These are phyloP conservation scores for Ophiostoma sp. DNA, from an alignment of 2,329 filamentous ascomycete species.

Conservation along the genomic window DNA sequence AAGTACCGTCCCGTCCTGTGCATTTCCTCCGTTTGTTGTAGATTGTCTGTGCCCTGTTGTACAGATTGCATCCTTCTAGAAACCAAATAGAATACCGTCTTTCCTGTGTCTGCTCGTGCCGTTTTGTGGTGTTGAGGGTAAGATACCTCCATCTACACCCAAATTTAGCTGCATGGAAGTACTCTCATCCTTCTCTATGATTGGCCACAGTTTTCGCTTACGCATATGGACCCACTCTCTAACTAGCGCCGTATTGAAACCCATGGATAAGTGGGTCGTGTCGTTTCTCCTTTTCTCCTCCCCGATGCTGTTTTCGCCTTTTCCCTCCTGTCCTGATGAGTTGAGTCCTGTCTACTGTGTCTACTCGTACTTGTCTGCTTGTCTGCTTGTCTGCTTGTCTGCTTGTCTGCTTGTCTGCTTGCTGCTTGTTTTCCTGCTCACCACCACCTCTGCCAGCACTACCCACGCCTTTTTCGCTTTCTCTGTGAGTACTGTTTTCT, in stretches of 20 bases:
- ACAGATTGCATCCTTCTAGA: background rate
- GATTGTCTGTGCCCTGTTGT: too few species aligned
- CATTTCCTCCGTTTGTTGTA: background rate
- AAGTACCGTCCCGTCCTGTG: background rate
- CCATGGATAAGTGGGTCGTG: background rate
- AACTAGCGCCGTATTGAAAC: constrained; percentile 24
- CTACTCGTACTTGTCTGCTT: background rate
- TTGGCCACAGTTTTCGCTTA: constrained; percentile 19
- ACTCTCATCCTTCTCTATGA: background rate
- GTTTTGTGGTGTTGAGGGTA: background rate
- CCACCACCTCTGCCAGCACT: constrained; percentile 3
- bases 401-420: too few species aligned
- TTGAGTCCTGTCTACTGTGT: background rate
- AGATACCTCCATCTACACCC: background rate
- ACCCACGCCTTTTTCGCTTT: constrained; percentile 8
- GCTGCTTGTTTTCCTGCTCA: background rate
- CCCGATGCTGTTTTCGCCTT: background rate
- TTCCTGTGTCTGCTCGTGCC: too few species aligned
- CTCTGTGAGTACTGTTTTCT: background rate
- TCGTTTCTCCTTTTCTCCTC: constrained; percentile 8
- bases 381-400: too few species aligned
- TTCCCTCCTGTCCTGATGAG: background rate
- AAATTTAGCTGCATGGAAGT: background rate
- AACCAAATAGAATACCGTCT: background rate
- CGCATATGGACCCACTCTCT: constrained; percentile 2